Evolutionary conservation across 768 basidiomycete species (phyloP).

Genomic region (Austroboletus festivus): DNA sequence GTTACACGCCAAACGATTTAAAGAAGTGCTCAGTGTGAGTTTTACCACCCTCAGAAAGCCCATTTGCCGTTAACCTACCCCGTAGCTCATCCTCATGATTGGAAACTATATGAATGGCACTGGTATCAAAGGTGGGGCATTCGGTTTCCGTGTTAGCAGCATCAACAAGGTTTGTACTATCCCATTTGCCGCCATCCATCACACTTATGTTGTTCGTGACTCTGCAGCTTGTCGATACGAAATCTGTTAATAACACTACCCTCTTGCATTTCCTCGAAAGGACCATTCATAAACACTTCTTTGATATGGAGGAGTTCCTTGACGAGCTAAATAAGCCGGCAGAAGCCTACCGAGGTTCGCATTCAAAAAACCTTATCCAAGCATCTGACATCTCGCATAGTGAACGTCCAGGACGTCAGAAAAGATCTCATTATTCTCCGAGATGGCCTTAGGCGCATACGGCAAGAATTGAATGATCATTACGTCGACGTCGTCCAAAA

Average conservation of each 20-base stretch:
- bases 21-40: constrained; percentile 78
- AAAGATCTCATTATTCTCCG: constrained; percentile 71
- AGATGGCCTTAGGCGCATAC: constrained; percentile 74
- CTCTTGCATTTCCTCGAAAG: constrained; percentile 92
- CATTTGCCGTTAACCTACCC: constrained; percentile 1
- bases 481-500: constrained; percentile 67
- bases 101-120: constrained; percentile 99
- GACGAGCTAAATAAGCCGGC: constrained; percentile 87
- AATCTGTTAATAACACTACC: constrained; percentile 91
- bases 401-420: constrained; percentile 83
- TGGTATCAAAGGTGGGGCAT: constrained; percentile 93
- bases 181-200: not conserved
- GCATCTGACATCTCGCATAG: constrained; percentile 38
- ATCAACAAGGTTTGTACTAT: constrained; percentile 78
- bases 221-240: constrained; percentile 89
- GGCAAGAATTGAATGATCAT: constrained; percentile 75
- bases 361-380: not conserved
- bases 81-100: constrained; percentile 83
- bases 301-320: constrained; percentile 80
- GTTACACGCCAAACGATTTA: constrained; percentile 81
- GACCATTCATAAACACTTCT: constrained; percentile 84
- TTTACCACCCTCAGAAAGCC: constrained; percentile 18
- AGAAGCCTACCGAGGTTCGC: constrained; percentile 85
- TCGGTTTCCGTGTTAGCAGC: constrained; percentile 94
- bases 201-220: constrained; percentile 4